Base-by-base conservation (phyloP, 148 eudicot species). In the Rhododendron vialii region DNA sequence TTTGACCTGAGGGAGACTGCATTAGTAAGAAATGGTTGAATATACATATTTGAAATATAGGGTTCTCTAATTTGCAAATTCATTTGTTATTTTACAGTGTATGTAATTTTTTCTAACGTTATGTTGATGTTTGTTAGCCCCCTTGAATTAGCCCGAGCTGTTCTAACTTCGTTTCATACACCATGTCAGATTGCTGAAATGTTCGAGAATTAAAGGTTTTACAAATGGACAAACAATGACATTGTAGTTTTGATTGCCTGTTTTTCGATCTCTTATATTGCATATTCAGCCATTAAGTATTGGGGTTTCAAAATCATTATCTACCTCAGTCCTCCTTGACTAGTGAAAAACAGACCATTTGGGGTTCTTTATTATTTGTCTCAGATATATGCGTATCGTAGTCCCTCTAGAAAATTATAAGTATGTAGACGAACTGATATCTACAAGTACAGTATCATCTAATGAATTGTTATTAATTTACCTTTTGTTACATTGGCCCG, bases 341-440 rank as follows among this genome's bases (percentile, higher is more conserved):
- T 4, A 26, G 74, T 10, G 35, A 13, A 67, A 67, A 67, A 14
- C 33, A 15, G 74, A 67, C 33, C 35, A 76, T 76, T 76, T 20
- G 43, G 7, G 4, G 22, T 53, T 90, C 45, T 84, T 91, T 28
- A 87, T 67, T 4, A 28, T 22, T 65, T 67, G 73, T 86, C 50
- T 76, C 2, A 18, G 45, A 15, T 75, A 36, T 76, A 76, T 75
- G 43, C 10, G 38, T 20, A 15, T 76, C 7, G 22, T 55, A 48
- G 69, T 53, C 63, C 26, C n/a, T 36, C 57, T 6, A 9, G 84
- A 7, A 53, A 55, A 26, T 15, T 81, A 4, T 51, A 55, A 55
- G 2, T 28, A 36, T 36, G 36, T 15, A 38, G 73, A 26, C 24
- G 5, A 33, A 41, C 5, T 67, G 10, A 15, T 65, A 22, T 5